Base-by-base conservation (phyloP, 768 basidiomycete species). In the Termitomyces sp. region DNA sequence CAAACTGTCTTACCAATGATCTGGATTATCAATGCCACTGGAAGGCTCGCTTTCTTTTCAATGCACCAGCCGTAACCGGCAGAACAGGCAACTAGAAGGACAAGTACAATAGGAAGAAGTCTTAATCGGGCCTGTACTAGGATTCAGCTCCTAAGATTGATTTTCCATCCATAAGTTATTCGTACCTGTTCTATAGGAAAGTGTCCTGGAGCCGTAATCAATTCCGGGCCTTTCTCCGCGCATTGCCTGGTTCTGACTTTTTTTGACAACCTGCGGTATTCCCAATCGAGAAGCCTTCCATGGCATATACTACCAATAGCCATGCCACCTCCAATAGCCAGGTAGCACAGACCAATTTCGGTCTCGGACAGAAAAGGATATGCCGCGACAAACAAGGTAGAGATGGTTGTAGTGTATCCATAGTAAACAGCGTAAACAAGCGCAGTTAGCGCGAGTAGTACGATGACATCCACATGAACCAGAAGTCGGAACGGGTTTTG, bases 321-420 rank as follows among this genome's bases (percentile, higher is more conserved):
- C 71, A 85, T 85, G 0, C 92, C 94, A 16, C 82, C 80, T 2
- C 91, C 93, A 50, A 87, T 80, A 1, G 85, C 82, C 53, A 94
- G 72, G 73, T 86, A 95, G 67, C 89, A 92, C 5, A 95, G 70
- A 2, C 92, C 92, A 32, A 90, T 77, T 23, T 82, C 77, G 4
- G 84, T 83, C 59, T 89, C 80, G 55, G 69, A 79, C n/a, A 91
- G 74, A 59, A 71, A 77, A 0, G 84, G 78, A 60, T 94, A 92
- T 1, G 77, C 72, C 1, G 69, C 59, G 49, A 77, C 72, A 65
- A 91, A 85, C 0, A 86, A 74, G 0, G 85, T 80, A 1, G 88
- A 84, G 16, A 87, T 76, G 1, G 82, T 81, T 0, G 89, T 80
- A 1, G 76, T 79, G 31, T 87, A 79, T 35, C 77, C 79, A 61